Conservation (phyloP, 2,329 filamentous ascomycete species). For the Bisporella sp. region DNA sequence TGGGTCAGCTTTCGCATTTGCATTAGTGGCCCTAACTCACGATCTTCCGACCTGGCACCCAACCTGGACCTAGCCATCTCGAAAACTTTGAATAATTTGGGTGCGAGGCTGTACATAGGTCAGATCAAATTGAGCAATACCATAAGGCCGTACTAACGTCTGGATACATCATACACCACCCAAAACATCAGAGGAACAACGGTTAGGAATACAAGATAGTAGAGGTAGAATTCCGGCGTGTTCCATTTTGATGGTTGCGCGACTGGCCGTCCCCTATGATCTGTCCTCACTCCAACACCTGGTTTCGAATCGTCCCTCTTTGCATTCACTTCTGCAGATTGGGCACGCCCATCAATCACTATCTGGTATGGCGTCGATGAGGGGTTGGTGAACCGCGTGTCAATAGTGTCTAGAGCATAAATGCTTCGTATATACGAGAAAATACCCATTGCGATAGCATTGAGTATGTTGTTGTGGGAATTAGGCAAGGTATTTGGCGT, state of each 20-base stretch:
- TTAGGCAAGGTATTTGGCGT: no score
- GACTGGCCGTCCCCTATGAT: slow-evolving; percentile 36
- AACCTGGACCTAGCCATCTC: slow-evolving; percentile 67
- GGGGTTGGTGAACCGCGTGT: slow-evolving; percentile 65
- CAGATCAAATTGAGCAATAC: slow-evolving; percentile 4
- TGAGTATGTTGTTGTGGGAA: no score
- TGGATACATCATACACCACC: slow-evolving; percentile 77
- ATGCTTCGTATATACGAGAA: slow-evolving; percentile 41
- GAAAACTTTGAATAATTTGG: slow-evolving; percentile 73
- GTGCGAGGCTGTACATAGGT: slow-evolving; percentile 56
- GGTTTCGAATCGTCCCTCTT: slow-evolving; percentile 23
- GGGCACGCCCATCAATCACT: slow-evolving; percentile 43
- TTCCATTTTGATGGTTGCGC: slow-evolving; percentile 69
- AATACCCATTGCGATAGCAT: slow-evolving; percentile 19
- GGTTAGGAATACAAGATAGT: slow-evolving; percentile 61
- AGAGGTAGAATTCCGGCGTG: slow-evolving; percentile 78
- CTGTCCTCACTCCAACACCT: slow-evolving; percentile 26
- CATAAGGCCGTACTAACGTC: slow-evolving; percentile 49
- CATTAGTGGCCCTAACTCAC: slow-evolving; percentile 38
- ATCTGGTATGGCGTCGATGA: slow-evolving; percentile 60
- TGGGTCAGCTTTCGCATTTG: slow-evolving; percentile 9
- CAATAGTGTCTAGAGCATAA: slow-evolving; percentile 62
- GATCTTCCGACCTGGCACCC: slow-evolving; percentile 88
- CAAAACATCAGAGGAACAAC: slow-evolving; percentile 85
- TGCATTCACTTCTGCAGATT: slow-evolving; percentile 24